Evolutionary conservation across 2,329 filamentous ascomycete species (phyloP).

Genomic region (Aschersonia sp.): DNA sequence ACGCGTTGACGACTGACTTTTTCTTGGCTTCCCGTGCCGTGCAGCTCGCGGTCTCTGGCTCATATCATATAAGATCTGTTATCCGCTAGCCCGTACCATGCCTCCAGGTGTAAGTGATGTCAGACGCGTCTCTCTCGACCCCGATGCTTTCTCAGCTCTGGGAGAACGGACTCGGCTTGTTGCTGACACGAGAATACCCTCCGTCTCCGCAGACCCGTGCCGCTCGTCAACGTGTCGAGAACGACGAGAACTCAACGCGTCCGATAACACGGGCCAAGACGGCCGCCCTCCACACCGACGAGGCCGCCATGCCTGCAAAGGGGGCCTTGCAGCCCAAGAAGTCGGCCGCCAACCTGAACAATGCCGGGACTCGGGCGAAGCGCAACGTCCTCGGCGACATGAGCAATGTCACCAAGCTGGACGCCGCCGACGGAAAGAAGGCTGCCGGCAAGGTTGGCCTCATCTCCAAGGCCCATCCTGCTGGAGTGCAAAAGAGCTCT

Average conservation of each 20-base stretch:
- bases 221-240: slow-evolving; percentile 67
- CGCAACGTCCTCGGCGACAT: slow-evolving; percentile 83
- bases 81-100: slow-evolving; percentile 15
- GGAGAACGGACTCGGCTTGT: slow-evolving; percentile 9
- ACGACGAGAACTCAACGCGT: slow-evolving; percentile 87
- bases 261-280: slow-evolving; percentile 79
- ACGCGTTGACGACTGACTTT: slow-evolving; percentile 9
- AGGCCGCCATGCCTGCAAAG: slow-evolving; percentile 39
- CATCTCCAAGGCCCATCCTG: slow-evolving; percentile 69
- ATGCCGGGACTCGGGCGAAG: slow-evolving; percentile 44
- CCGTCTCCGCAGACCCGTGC: slow-evolving; percentile 41
- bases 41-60: slow-evolving; percentile 6
- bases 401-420: slow-evolving; percentile 82
- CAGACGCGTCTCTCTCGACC: not conserved
- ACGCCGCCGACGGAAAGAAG: slow-evolving; percentile 64
- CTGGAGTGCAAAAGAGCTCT: slow-evolving; percentile 64
- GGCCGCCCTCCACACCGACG: slow-evolving; percentile 55
- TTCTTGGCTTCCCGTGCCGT: slow-evolving; percentile 1
- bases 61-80: slow-evolving; percentile 7
- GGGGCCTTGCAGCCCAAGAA: slow-evolving; percentile 61
- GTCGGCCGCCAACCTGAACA: slow-evolving; percentile 32
- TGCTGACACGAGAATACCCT: slow-evolving; percentile 5
- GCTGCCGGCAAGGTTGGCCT: slow-evolving; percentile 48
- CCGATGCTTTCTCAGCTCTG: not conserved
- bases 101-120: slow-evolving; percentile 17